Evolutionary conservation across 2,329 filamentous ascomycete genomes (phyloP).

Genomic region (Xylaria sp.): DNA sequence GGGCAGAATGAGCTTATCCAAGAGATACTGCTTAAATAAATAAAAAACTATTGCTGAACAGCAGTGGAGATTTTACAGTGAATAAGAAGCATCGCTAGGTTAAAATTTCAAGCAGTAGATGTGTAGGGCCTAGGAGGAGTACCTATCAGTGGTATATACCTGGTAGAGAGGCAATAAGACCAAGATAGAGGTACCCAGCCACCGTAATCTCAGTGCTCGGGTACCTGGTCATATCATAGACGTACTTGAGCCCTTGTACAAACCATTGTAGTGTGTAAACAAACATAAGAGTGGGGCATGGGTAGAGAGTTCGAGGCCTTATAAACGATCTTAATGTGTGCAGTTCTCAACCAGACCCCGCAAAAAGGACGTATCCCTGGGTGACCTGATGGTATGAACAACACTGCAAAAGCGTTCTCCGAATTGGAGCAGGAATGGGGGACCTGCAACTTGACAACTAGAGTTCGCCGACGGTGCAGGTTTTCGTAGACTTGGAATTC

Average conservation of each 20-base stretch:
- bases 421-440: conserved; percentile 27
- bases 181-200: neutral
- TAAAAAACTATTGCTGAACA: too few relatives aligned
- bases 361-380: conserved; percentile 37
- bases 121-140: neutral
- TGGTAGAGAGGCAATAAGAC: neutral
- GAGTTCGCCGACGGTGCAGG: conserved; percentile 26
- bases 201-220: neutral
- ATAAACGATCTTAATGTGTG: neutral
- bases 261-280: neutral
- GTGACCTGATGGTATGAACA: conserved; percentile 36
- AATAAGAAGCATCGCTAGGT: neutral
- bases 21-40: too few relatives aligned
- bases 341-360: conserved; percentile 24
- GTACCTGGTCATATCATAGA: neutral
- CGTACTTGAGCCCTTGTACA: neutral
- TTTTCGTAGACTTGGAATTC: conserved; percentile 28
- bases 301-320: neutral
- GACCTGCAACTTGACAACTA: conserved; percentile 22
- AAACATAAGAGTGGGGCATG: neutral
- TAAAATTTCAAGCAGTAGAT: neutral
- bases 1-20: neutral
- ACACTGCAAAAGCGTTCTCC: conserved; percentile 29
- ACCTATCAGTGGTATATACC: neutral
- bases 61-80: too few relatives aligned